Evolutionary conservation across 2,329 filamentous ascomycete genomes (phyloP), one percentile per base, ranked within the genome.

Genomic region (Akanthomyces muscarius): DNA sequence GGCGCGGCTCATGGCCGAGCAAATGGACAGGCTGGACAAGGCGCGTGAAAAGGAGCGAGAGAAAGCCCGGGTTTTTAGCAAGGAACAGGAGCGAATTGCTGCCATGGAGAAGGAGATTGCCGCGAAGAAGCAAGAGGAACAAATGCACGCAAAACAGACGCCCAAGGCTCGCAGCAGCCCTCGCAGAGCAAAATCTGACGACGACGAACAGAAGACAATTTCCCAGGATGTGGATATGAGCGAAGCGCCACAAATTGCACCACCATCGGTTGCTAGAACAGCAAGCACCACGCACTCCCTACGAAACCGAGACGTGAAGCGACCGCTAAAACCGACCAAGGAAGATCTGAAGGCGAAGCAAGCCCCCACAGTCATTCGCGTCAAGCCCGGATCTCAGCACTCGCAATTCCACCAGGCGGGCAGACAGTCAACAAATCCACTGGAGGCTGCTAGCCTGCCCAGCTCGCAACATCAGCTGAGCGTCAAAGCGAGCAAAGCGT

Each of bases 11-110:
- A 79, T 85, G 67, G 83, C 81, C 18, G 86, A 87, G 57, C 84
- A 87, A 68, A 80, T 84, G 71, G 79, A 79, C 25, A 88, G 86
- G 70, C 77, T 90, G 3, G 86, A 89, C 66, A 89, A 87, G 69
- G 85, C 83, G 50, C 84, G 89, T 10, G 84, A 87, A 68, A 88
- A 89, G 73, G 88, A 91, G 71, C 81, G 88, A 6, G 85, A 89
- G 67, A 90, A 89, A 71, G 89, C 85, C 7, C 79, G 80, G 18
- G 76, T 83, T 3, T 85, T 84, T 65, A 85, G 78, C 70, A 77
- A 84, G 67, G 83, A 87, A 66, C 82, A 85, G 66, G 83, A 86
- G 66, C 81, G 75, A 66, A 75, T 81, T 50, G 78, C 78, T 41
- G 75, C 76, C 1, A 79, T 84, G 80, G 84, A 86, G 72, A 80